Conservation (phyloP, 768 basidiomycete genomes). For the Gloeopeniophorella convolvens region DNA sequence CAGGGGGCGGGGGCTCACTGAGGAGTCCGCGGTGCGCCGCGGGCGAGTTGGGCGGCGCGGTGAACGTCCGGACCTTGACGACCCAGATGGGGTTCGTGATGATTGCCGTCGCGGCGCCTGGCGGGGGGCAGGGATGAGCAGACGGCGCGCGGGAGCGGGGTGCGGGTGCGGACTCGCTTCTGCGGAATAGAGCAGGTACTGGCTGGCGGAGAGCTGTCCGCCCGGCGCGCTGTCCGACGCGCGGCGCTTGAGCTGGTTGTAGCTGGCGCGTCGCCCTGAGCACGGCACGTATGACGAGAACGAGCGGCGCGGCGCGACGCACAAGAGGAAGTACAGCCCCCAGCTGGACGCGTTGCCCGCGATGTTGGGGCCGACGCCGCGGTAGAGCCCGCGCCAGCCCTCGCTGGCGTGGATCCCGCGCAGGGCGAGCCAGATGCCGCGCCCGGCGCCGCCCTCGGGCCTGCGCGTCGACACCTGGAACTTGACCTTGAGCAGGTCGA, state of each 20-base stretch:
- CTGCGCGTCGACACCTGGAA: slow-evolving; percentile 79
- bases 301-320: slow-evolving; percentile 29
- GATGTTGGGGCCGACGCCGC: slow-evolving; percentile 85
- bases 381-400: slow-evolving; percentile 83
- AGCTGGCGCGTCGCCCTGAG: slow-evolving; percentile 62
- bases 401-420: slow-evolving; percentile 63
- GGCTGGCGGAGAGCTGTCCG: slow-evolving; percentile 61
- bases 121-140: no score
- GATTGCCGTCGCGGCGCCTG: slow-evolving; percentile 89
- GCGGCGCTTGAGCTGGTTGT: slow-evolving; percentile 86
- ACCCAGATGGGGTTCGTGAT: slow-evolving; percentile 98
- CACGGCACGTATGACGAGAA: background rate
- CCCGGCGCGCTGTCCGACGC: slow-evolving; percentile 62
- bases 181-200: slow-evolving; percentile 86
- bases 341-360: slow-evolving; percentile 95
- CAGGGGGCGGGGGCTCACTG: slow-evolving; percentile 40
- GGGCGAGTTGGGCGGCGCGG: slow-evolving; percentile 59
- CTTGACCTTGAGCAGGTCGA: slow-evolving; percentile 92
- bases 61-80: slow-evolving; percentile 95
- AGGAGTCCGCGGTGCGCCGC: slow-evolving; percentile 73
- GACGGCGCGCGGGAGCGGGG: no score
- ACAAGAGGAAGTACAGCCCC: slow-evolving; percentile 99
- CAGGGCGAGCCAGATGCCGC: slow-evolving; percentile 71
- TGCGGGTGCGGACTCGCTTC: slow-evolving; percentile 80
- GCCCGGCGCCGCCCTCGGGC: slow-evolving; percentile 54